These are phyloP conservation scores for Lantana camara DNA, from an alignment of 257 asterid genomes.

Conservation along the genomic window DNA sequence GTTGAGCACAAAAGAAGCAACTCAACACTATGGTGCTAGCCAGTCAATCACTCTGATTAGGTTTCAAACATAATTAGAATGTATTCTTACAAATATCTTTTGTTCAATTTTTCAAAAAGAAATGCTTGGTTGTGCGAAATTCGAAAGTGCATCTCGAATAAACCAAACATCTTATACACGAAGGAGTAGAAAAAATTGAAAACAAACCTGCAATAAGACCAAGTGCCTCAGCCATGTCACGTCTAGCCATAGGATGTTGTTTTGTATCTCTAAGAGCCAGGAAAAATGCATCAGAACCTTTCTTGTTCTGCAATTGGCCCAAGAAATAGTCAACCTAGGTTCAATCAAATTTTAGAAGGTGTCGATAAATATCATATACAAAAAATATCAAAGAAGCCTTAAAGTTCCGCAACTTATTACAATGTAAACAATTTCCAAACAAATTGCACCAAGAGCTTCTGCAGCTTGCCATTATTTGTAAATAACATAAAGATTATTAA, in stretches of 20 bases:
- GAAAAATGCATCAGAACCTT: conserved; percentile 80
- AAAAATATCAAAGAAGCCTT: background rate
- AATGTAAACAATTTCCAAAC: conserved; percentile 17
- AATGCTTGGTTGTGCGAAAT: background rate
- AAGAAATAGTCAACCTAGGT: conserved; percentile 87
- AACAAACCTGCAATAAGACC: conserved; percentile 87
- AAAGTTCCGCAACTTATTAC: background rate
- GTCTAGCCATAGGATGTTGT: conserved; percentile 98
- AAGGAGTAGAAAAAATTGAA: conserved; percentile 2
- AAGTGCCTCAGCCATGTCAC: conserved; percentile 99
- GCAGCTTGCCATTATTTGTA: conserved; percentile 61
- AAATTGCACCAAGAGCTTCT: conserved; percentile 46
- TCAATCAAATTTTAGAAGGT: conserved; percentile 6
- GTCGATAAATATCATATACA: background rate
- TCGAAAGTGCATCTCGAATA: conserved; percentile 2
- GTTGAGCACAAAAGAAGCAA: background rate
- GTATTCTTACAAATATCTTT: background rate
- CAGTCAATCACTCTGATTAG: no score
- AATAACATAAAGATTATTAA: conserved; percentile 7
- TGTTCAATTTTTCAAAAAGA: background rate
- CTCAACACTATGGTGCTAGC: no score
- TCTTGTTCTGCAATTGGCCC: conserved; percentile 93
- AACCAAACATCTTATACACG: background rate
- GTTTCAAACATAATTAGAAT: no score
- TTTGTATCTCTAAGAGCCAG: conserved; percentile 59